Evolutionary conservation across 495 filamentous ascomycete species (phyloP).

Genomic region (Cercophora samala): DNA sequence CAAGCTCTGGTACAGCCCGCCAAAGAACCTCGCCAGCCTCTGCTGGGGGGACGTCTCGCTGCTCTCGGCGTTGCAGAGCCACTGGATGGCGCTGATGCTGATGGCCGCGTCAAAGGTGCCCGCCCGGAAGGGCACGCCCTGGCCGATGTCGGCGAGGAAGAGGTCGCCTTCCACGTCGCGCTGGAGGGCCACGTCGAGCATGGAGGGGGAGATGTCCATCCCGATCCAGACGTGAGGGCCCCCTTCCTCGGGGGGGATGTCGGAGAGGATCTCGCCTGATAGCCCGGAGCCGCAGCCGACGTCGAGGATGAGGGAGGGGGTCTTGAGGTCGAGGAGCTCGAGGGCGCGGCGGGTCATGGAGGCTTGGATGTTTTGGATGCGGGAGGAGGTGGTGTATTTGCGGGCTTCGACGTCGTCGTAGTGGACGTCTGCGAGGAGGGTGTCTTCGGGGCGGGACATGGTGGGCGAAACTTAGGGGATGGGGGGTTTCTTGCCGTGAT

Average conservation of each 20-base stretch:
- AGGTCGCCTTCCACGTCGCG: slow-evolving; percentile 90
- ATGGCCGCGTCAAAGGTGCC: slow-evolving; percentile 94
- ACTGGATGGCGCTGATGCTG: slow-evolving; percentile 91
- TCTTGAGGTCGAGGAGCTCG: slow-evolving; percentile 75
- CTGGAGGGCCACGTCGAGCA: slow-evolving; percentile 89
- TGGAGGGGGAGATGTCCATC: slow-evolving; percentile 89
- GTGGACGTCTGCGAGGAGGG: slow-evolving; percentile 88
- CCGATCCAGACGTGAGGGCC: slow-evolving; percentile 92
- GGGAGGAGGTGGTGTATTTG: slow-evolving; percentile 96
- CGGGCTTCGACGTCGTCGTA: slow-evolving; percentile 93
- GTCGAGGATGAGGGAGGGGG: slow-evolving; percentile 86
- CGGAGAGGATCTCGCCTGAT: slow-evolving; percentile 86
- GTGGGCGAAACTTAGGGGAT: too few relatives aligned
- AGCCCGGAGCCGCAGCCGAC: slow-evolving; percentile 94
- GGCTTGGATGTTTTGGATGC: slow-evolving; percentile 91
- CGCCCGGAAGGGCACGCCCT: slow-evolving; percentile 90
- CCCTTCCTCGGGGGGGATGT: slow-evolving; percentile 59
- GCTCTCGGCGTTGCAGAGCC: slow-evolving; percentile 93
- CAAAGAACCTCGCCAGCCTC: slow-evolving; percentile 80
- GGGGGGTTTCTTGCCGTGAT: too few relatives aligned
- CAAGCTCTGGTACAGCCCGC: slow-evolving; percentile 81
- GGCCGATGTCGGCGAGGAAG: slow-evolving; percentile 87
- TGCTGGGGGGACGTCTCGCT: slow-evolving; percentile 74
- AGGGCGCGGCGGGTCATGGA: slow-evolving; percentile 92
- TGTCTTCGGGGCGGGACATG: slow-evolving; percentile 97